Evolutionary conservation across 306 rosid species (phyloP).

Genomic region (Fagus crenata): DNA sequence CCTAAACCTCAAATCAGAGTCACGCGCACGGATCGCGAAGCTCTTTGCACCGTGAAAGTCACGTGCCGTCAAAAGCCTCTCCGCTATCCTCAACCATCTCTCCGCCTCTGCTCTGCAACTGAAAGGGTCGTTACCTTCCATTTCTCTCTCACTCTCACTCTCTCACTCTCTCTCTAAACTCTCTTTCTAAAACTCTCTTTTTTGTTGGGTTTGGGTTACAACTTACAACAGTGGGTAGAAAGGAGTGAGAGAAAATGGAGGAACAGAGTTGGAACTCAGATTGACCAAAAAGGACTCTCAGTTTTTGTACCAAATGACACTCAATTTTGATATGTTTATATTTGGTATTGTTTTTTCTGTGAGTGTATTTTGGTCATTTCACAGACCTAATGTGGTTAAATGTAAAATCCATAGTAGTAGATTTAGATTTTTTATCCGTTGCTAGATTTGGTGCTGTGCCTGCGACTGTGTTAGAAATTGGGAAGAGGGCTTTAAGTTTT

Average conservation of each 20-base stretch:
- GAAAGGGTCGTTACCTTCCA: slow-evolving; percentile 35
- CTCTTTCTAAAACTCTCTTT: background rate
- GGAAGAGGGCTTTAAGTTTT: too few relatives aligned
- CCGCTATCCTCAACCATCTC: slow-evolving; percentile 82
- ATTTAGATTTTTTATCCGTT: too few relatives aligned
- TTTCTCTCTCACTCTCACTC: slow-evolving; percentile 5
- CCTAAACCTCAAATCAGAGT: slow-evolving; percentile 64
- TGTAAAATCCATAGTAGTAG: too few relatives aligned
- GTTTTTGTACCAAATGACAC: too few relatives aligned
- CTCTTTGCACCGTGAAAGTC: slow-evolving; percentile 74
- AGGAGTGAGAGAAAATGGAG: background rate
- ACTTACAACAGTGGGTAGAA: background rate
- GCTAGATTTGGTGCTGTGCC: too few relatives aligned
- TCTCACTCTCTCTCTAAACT: background rate
- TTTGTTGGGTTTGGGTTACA: background rate
- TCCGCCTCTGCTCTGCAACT: slow-evolving; percentile 65
- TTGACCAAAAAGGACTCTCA: too few relatives aligned
- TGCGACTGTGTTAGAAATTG: too few relatives aligned
- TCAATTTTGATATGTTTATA: too few relatives aligned
- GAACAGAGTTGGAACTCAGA: too few relatives aligned
- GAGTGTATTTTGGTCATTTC: too few relatives aligned
- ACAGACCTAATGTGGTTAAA: too few relatives aligned
- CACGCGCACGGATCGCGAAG: slow-evolving; percentile 86
- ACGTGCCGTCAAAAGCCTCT: slow-evolving; percentile 70
- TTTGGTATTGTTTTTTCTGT: too few relatives aligned